These are phyloP conservation scores for Elsinoe arachidis DNA, from an alignment of 2,329 filamentous ascomycete genomes.

Conservation along the genomic window DNA sequence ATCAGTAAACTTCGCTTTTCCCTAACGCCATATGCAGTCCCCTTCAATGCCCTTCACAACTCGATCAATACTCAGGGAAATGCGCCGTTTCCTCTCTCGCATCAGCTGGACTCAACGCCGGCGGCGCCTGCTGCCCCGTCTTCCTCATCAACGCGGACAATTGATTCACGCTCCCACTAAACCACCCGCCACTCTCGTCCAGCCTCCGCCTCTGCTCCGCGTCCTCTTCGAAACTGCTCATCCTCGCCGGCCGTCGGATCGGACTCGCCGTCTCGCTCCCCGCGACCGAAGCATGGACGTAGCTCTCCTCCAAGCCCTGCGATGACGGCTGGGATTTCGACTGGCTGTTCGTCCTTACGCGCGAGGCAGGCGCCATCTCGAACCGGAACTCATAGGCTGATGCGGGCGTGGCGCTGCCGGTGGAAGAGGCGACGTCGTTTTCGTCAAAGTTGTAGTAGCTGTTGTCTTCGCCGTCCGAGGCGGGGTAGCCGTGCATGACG, in stretches of 20 bases:
- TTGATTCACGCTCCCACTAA: constrained; percentile 25
- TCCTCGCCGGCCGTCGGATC: neutral
- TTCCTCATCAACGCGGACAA: constrained; percentile 17
- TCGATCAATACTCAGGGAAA: constrained; percentile 10
- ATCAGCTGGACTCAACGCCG: constrained; percentile 10
- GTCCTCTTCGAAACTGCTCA: constrained; percentile 16
- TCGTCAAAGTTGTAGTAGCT: constrained; percentile 25
- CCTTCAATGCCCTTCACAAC: neutral
- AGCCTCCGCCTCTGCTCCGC: constrained; percentile 20
- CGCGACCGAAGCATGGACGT: constrained; percentile 16
- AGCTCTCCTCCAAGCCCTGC: constrained; percentile 7
- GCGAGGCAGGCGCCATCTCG: neutral
- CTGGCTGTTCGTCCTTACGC: neutral
- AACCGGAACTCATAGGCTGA: constrained; percentile 25
- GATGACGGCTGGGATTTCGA: neutral
- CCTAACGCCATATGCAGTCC: neutral
- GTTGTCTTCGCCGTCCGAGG: constrained; percentile 26
- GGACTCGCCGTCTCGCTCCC: constrained; percentile 3
- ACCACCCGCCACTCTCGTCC: constrained; percentile 26
- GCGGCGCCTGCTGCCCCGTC: constrained; percentile 7
- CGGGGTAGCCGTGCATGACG: constrained; percentile 22
- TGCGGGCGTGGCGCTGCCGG: constrained; percentile 20
- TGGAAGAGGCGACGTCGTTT: constrained; percentile 18
- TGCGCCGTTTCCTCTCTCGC: constrained; percentile 4
- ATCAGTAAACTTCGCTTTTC: neutral